These are phyloP conservation scores for Antitrichia curtipendula DNA, from an alignment of 225 moss, liverwort and hornwort species.

Conservation along the genomic window DNA sequence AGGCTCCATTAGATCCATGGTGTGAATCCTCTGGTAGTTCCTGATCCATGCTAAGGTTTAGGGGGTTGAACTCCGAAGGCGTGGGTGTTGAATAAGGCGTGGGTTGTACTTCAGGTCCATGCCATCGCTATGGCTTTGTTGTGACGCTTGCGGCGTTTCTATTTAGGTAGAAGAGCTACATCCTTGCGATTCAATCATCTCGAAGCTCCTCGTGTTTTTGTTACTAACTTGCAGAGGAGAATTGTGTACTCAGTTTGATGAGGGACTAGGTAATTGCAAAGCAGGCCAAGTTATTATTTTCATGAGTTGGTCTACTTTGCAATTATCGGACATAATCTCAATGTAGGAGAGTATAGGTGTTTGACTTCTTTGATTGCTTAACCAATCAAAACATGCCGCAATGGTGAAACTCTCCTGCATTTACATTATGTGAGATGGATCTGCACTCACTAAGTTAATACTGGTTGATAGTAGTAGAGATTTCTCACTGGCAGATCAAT, in stretches of 20 bases:
- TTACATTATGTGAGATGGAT: too few species aligned
- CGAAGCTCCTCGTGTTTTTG: background rate
- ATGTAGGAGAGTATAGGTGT: too few species aligned
- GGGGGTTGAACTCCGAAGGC: background rate
- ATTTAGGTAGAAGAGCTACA: background rate
- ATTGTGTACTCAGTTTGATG: background rate
- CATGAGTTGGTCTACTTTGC: too few species aligned
- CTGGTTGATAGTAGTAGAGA: too few species aligned
- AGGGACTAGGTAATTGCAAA: too few species aligned
- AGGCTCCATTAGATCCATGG: background rate
- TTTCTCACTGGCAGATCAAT: too few species aligned
- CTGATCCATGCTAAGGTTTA: background rate
- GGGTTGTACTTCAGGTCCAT: background rate
- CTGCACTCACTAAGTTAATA: too few species aligned
- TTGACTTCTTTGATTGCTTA: too few species aligned
- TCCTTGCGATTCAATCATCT: background rate
- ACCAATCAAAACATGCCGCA: too few species aligned
- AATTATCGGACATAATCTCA: too few species aligned
- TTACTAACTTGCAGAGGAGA: background rate
- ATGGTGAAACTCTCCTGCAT: too few species aligned
- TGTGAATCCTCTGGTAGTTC: background rate
- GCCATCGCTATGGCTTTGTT: background rate
- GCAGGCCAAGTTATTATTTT: too few species aligned
- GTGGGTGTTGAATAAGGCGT: conserved; percentile 2
- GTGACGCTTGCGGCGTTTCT: background rate